phyloP scores from a whole-genome alignment of 805 yeast species.

The Cyberlindnera japonica region DNA sequence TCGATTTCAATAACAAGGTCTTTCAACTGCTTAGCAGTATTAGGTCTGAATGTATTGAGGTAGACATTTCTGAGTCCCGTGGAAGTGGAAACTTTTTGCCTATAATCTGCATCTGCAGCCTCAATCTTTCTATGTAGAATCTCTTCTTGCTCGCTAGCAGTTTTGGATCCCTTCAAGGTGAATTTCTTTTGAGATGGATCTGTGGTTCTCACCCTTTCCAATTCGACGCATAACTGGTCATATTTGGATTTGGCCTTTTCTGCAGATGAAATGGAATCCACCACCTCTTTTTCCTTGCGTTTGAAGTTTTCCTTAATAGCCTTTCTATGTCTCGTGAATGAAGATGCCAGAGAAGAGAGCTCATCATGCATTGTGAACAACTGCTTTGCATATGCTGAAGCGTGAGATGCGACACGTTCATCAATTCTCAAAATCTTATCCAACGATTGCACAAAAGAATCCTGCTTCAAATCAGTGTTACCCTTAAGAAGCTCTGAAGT shows the following conservation, averaged over 20 bases:
- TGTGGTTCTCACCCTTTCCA: conserved; percentile 72
- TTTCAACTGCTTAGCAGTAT: conserved; percentile 63
- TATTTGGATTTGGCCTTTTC: conserved; percentile 85
- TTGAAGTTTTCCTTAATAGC: conserved; percentile 75
- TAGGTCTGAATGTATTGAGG: conserved; percentile 72
- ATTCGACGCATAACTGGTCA: conserved; percentile 75
- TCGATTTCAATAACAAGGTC: conserved; percentile 83
- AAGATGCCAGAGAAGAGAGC: conserved; percentile 61
- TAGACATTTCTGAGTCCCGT: conserved; percentile 72
- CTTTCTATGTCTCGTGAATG: conserved; percentile 73
- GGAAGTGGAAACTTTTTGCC: conserved; percentile 68
- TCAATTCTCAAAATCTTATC: conserved; percentile 72
- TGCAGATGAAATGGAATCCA: conserved; percentile 76
- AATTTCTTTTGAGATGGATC: conserved; percentile 85
- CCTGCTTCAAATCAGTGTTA: conserved; percentile 46
- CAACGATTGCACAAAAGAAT: conserved; percentile 63
- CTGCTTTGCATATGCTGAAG: conserved; percentile 72
- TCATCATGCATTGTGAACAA: conserved; percentile 85
- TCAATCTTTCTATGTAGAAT: conserved; percentile 78
- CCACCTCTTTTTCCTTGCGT: conserved; percentile 77
- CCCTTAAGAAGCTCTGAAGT: conserved; percentile 45
- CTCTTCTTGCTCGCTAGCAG: conserved; percentile 84
- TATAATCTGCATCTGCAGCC: conserved; percentile 82
- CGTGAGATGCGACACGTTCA: conserved; percentile 69
- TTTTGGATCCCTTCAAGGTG: conserved; percentile 72